Conservation (phyloP, 225 moss, liverwort and hornwort species). For the Anthoceros angustus region DNA sequence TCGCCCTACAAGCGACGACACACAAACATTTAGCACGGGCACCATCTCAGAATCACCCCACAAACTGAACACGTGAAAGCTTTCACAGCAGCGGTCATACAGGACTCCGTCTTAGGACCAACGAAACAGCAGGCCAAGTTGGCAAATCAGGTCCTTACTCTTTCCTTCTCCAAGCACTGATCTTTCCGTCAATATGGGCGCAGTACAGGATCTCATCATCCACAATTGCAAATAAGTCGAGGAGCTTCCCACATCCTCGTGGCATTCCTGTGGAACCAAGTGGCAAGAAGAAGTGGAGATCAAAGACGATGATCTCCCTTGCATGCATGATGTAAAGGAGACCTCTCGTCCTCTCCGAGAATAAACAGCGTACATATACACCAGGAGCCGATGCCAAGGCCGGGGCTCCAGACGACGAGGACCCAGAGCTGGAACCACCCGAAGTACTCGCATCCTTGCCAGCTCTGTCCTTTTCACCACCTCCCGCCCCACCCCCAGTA, state of each 20-base stretch:
- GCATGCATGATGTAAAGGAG: slow-evolving; percentile 69
- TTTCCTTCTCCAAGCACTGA: slow-evolving; percentile 74
- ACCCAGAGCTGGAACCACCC: slow-evolving; percentile 26
- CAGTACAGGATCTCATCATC: slow-evolving; percentile 85
- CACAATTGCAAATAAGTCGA: slow-evolving; percentile 61
- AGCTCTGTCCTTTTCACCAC: slow-evolving; percentile 22
- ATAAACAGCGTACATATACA: slow-evolving; percentile 59
- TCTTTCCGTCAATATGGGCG: slow-evolving; percentile 90
- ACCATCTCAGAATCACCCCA: neutral
- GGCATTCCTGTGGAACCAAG: slow-evolving; percentile 69
- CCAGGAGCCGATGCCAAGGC: slow-evolving; percentile 64
- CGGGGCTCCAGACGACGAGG: slow-evolving; percentile 59
- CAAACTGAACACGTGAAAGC: neutral
- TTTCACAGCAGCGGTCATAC: neutral
- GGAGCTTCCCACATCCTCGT: slow-evolving; percentile 56
- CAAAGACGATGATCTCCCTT: slow-evolving; percentile 77
- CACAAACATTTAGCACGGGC: neutral
- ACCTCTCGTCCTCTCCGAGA: slow-evolving; percentile 56
- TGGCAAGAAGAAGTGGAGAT: slow-evolving; percentile 73
- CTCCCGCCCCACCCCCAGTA: slow-evolving; percentile 26
- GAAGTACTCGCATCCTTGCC: slow-evolving; percentile 30
- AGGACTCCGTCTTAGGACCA: neutral
- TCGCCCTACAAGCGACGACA: slow-evolving; percentile 48
- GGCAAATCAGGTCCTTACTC: slow-evolving; percentile 33
- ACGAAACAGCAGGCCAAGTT: neutral